Percentiles rank a stretch among this genome's conserved stretches.
phyloP scores from a whole-genome alignment of 495 filamentous ascomycete genomes.

The Pseudotulostoma volvatum region DNA sequence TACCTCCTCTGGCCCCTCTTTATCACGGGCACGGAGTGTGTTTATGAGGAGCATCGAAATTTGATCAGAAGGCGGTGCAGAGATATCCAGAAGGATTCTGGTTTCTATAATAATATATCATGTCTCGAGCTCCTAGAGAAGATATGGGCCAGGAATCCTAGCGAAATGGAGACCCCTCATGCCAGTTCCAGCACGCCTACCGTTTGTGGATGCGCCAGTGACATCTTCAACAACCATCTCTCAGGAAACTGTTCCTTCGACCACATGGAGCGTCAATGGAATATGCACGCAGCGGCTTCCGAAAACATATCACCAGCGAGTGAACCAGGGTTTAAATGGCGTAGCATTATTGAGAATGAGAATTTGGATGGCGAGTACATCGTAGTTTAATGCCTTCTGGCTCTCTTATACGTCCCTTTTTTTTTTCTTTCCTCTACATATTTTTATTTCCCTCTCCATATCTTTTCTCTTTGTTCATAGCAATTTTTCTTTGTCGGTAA shows the following conservation, averaged over 20 bases:
- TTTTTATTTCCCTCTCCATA: not conserved
- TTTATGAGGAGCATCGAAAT: slow-evolving; percentile 60
- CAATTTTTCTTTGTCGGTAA: not conserved
- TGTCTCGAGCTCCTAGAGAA: slow-evolving; percentile 74
- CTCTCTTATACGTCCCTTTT: too few species aligned
- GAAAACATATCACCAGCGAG: too few species aligned
- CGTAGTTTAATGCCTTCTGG: slow-evolving; percentile 3
- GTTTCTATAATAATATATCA: slow-evolving; percentile 82
- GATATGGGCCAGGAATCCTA: slow-evolving; percentile 49
- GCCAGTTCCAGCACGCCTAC: slow-evolving; percentile 1
- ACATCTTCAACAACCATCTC: not conserved
- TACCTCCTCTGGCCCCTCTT: slow-evolving; percentile 92
- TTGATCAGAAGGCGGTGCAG: slow-evolving; percentile 64
- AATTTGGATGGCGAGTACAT: slow-evolving; percentile 4
- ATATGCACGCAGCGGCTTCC: slow-evolving; percentile 2
- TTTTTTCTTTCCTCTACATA: not conserved
- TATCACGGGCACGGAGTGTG: slow-evolving; percentile 79
- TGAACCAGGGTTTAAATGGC: slow-evolving; percentile 4
- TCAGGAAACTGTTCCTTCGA: too few species aligned
- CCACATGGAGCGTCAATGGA: too few species aligned
- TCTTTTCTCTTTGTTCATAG: not conserved
- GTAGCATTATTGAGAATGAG: slow-evolving; percentile 3
- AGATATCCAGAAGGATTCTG: slow-evolving; percentile 73
- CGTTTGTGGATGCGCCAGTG: slow-evolving; percentile 1
- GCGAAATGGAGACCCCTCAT: slow-evolving; percentile 6